These are phyloP conservation scores for Yarrowia osloensis DNA, from an alignment of 805 yeast species.

Conservation along the genomic window DNA sequence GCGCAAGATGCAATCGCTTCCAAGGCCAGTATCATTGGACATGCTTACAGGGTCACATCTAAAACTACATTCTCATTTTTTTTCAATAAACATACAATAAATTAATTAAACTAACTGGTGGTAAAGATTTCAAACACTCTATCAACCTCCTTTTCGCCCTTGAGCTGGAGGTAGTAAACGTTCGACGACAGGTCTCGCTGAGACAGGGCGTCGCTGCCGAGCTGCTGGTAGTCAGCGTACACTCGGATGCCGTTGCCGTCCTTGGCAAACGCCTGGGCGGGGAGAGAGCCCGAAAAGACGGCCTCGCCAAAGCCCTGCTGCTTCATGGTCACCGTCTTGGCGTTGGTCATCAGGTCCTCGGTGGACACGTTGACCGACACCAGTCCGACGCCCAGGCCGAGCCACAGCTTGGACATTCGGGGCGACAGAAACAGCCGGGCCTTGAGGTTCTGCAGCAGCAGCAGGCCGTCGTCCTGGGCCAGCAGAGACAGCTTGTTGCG, in stretches of 20 bases:
- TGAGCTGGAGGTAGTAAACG: slow-evolving; percentile 25
- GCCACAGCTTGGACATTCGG: slow-evolving; percentile 26
- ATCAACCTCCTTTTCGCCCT: slow-evolving; percentile 24
- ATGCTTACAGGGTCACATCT: no score
- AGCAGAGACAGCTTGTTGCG: slow-evolving; percentile 27
- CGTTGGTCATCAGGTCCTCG: slow-evolving; percentile 17
- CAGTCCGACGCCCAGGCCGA: slow-evolving; percentile 4
- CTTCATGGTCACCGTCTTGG: slow-evolving; percentile 29
- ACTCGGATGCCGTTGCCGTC: slow-evolving; percentile 25
- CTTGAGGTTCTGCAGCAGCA: slow-evolving; percentile 28
- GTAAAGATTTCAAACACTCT: slow-evolving; percentile 22
- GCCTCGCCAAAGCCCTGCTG: slow-evolving; percentile 29
- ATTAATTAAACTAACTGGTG: slow-evolving; percentile 14
- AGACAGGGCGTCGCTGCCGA: background rate
- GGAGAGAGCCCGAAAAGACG: slow-evolving; percentile 10
- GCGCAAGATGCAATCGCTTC: no score
- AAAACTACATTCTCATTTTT: no score
- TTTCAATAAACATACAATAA: background rate
- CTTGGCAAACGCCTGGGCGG: slow-evolving; percentile 27
- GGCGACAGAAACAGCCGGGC: slow-evolving; percentile 23
- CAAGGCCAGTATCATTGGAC: no score
- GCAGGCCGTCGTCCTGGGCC: slow-evolving; percentile 17
- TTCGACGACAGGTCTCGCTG: slow-evolving; percentile 23
- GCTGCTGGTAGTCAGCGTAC: slow-evolving; percentile 24
- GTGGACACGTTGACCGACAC: slow-evolving; percentile 18